These are phyloP conservation scores for Hansenula anomala DNA, from an alignment of 1,139 yeast species.

Conservation along the genomic window DNA sequence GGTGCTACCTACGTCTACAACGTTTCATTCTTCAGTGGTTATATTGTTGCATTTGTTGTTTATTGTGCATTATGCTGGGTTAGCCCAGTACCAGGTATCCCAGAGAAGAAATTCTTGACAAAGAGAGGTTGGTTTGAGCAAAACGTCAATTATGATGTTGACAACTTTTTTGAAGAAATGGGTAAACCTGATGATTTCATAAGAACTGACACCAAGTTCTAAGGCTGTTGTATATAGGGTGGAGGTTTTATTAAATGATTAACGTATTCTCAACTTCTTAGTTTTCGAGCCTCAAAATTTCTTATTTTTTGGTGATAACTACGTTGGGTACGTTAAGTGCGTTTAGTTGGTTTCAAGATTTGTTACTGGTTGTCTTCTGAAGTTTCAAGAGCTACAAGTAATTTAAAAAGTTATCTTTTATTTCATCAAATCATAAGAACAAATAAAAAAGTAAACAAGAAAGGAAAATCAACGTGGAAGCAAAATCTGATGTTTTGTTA, in stretches of 20 bases:
- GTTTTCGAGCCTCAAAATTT: no score
- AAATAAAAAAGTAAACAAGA: not conserved
- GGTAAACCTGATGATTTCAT: conserved; percentile 2
- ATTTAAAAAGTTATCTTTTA: no score
- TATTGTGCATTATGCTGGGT: conserved; percentile 18
- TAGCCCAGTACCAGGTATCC: conserved; percentile 55
- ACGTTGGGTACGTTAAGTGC: not conserved
- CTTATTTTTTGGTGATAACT: not conserved
- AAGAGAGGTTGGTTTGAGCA: conserved; percentile 65
- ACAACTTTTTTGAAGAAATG: conserved; percentile 36
- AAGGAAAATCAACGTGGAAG: no score
- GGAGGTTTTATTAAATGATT: no score
- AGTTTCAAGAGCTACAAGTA: no score
- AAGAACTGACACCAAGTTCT: no score
- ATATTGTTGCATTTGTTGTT: conserved; percentile 19
- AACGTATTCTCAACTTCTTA: no score
- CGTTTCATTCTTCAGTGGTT: conserved; percentile 31
- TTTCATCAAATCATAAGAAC: no score
- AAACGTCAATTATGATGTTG: conserved; percentile 52
- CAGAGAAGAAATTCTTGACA: conserved; percentile 40
- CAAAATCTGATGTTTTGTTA: no score
- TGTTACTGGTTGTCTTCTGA: no score
- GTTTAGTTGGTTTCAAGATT: not conserved
- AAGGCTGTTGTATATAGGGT: no score
- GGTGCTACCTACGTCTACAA: conserved; percentile 29